Conservation (phyloP, 495 filamentous ascomycete species). For the Annulohypoxylon maeteangense region DNA sequence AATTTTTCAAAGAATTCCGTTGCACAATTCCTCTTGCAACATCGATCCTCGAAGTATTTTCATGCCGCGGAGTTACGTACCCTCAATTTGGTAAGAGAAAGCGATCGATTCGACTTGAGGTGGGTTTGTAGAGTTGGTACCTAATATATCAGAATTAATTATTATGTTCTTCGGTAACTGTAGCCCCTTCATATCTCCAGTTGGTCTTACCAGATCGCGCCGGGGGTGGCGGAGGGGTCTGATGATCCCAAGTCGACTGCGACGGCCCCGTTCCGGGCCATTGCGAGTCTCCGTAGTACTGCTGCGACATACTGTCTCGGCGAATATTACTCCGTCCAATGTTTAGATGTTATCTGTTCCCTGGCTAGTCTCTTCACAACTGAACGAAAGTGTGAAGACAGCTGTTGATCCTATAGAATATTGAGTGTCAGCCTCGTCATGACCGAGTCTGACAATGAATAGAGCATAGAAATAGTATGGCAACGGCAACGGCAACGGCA, state of each 20-base stretch:
- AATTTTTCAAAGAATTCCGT: neutral
- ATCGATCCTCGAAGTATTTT: neutral
- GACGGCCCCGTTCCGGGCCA: constrained; percentile 73
- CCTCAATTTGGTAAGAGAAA: constrained; percentile 91
- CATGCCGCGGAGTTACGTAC: constrained; percentile 63
- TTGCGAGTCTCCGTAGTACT: constrained; percentile 87
- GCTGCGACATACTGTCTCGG: constrained; percentile 43
- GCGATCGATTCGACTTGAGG: constrained; percentile 77
- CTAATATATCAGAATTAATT: constrained; percentile 61
- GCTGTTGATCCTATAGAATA: constrained; percentile 16
- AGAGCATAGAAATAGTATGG: neutral
- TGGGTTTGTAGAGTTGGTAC: constrained; percentile 80
- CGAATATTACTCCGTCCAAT: constrained; percentile 6
- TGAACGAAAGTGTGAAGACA: neutral
- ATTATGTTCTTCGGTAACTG: constrained; percentile 30
- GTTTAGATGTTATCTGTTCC: neutral
- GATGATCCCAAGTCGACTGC: constrained; percentile 76
- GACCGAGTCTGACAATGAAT: neutral
- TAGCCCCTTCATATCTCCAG: constrained; percentile 12
- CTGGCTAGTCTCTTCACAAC: constrained; percentile 5
- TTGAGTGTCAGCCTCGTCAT: constrained; percentile 25
- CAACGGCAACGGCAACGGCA: neutral
- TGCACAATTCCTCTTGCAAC: constrained; percentile 7
- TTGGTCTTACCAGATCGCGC: constrained; percentile 77
- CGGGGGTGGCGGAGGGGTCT: constrained; percentile 83